A percentile compares a stretch with the other conserved stretches of the same genome.
Evolutionary conservation across 208 protist species (phyloP).

Genomic region (Naegleria fowleri): DNA sequence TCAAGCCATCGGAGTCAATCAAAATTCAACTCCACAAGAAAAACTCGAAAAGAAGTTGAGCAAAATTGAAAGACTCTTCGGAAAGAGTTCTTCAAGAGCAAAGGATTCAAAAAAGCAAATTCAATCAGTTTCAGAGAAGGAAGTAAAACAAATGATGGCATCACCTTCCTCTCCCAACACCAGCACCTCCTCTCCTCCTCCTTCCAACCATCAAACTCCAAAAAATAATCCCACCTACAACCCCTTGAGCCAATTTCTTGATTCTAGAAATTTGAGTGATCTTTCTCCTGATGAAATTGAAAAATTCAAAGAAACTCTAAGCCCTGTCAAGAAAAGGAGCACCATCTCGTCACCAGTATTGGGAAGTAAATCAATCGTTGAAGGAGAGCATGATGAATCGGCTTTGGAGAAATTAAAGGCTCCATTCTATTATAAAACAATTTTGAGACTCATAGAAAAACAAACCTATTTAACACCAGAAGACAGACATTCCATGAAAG

Average conservation of each 20-base stretch:
- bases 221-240: too few species aligned
- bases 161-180: too few species aligned
- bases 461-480: neutral
- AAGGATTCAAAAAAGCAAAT: neutral
- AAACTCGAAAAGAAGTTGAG: neutral
- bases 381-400: neutral
- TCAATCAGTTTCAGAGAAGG: neutral
- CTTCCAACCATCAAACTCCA: neutral
- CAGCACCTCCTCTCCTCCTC: too few species aligned
- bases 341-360: neutral
- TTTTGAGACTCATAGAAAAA: neutral
- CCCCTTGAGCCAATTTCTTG: neutral
- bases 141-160: neutral
- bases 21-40: neutral
- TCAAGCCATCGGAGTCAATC: neutral
- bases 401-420: neutral
- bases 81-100: neutral
- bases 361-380: neutral
- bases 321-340: neutral
- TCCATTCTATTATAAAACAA: neutral
- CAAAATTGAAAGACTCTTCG: slow-evolving; percentile 3
- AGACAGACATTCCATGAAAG: neutral
- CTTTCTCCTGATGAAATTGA: neutral
- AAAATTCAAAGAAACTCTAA: neutral
- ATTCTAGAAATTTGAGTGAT: neutral